Percentiles rank a stretch among this genome's conserved stretches.
Conservation (phyloP, 2,329 filamentous ascomycete genomes). For the Trichoderma afroharzianum region DNA sequence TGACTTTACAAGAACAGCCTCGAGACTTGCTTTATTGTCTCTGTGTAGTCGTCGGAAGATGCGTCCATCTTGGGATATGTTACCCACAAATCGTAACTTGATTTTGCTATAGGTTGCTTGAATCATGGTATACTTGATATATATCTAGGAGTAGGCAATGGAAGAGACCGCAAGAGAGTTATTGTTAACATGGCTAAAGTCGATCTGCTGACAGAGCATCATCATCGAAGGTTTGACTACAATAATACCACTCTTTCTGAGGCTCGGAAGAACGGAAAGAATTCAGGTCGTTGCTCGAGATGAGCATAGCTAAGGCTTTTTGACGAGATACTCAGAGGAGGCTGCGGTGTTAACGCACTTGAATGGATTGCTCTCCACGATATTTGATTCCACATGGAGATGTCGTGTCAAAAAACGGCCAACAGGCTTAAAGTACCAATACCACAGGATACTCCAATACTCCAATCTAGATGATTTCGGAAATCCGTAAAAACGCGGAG, state of each 20-base stretch:
- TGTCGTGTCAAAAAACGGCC: background rate
- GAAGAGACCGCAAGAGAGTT: background rate
- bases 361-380: background rate
- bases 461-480: background rate
- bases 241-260: background rate
- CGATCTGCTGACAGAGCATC: background rate
- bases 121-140: background rate
- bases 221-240: background rate
- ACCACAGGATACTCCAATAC: background rate
- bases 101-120: background rate
- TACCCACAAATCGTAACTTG: background rate
- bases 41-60: background rate
- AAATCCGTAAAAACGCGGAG: background rate
- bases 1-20: background rate
- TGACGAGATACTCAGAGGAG: background rate
- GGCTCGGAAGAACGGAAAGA: background rate
- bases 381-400: background rate
- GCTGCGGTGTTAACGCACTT: background rate
- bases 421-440: background rate
- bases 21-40: background rate
- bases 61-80: background rate
- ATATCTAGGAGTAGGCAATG: background rate
- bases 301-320: background rate
- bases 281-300: background rate
- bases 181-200: background rate